phyloP scores from a whole-genome alignment of 1,284 basidiomycete genomes.

The Thelephora terrestris region DNA sequence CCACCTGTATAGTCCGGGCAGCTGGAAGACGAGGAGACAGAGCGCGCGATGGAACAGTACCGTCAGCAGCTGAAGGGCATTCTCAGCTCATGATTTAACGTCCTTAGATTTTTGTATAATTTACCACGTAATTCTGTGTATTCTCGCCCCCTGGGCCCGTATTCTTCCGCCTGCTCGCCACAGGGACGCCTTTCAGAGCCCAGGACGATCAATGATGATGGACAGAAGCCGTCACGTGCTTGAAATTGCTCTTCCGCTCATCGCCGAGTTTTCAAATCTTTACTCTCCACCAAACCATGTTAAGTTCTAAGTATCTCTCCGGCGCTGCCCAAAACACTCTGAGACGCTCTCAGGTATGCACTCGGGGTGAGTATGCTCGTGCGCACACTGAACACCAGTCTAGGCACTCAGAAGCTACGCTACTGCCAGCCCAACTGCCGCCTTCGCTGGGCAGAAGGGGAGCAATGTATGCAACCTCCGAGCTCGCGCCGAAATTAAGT shows the following conservation, averaged over 20 bases:
- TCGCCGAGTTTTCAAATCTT: not conserved
- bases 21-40: constrained; percentile 71
- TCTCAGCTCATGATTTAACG: constrained; percentile 47
- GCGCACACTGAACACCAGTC: not conserved
- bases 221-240: too few species aligned
- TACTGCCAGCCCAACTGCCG: constrained; percentile 68
- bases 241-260: too few species aligned
- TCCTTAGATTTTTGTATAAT: constrained; percentile 1
- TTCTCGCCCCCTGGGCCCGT: not conserved
- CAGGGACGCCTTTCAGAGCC: too few species aligned
- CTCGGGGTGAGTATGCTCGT: not conserved
- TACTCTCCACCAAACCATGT: constrained; percentile 1
- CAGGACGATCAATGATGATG: too few species aligned
- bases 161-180: too few species aligned
- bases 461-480: constrained; percentile 51
- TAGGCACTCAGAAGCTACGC: constrained; percentile 57
- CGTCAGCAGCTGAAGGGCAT: constrained; percentile 79
- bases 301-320: constrained; percentile 1
- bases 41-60: constrained; percentile 80
- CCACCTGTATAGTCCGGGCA: constrained; percentile 32
- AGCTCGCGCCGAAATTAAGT: constrained; percentile 1
- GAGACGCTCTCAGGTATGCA: not conserved
- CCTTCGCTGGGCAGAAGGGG: constrained; percentile 83
- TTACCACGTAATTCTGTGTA: not conserved
- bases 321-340: not conserved